Percentiles rank a stretch among this genome's conserved stretches.
Conservation (phyloP, 73 alveolate genomes). For the Effrenium voratum region DNA sequence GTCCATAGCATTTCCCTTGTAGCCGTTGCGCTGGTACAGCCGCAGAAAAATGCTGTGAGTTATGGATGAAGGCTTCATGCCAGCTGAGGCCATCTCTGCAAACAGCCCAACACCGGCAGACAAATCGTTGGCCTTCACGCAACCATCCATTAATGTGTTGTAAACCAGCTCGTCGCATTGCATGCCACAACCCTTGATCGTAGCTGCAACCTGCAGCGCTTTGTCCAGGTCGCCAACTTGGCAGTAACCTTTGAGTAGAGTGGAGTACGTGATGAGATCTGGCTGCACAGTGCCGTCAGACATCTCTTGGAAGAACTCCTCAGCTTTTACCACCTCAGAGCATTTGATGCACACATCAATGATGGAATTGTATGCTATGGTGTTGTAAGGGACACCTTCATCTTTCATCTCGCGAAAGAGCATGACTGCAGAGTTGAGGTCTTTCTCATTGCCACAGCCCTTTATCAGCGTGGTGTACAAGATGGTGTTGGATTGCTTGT, state of each 20-base stretch:
- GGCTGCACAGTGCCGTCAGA: conserved; percentile 89
- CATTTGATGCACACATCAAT: conserved; percentile 95
- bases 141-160: conserved; percentile 97
- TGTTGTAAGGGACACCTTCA: conserved; percentile 97
- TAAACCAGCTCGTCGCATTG: conserved; percentile 97
- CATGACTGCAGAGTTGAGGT: conserved; percentile 96
- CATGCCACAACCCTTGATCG: conserved; percentile 95
- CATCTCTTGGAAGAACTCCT: conserved; percentile 71
- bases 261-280: conserved; percentile 98
- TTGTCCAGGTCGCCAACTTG: conserved; percentile 96
- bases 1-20: conserved; percentile 57
- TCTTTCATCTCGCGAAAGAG: conserved; percentile 97
- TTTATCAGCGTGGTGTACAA: conserved; percentile 97
- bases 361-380: conserved; percentile 97
- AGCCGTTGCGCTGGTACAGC: conserved; percentile 88
- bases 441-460: conserved; percentile 97
- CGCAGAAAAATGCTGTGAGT: conserved; percentile 55
- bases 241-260: conserved; percentile 96
- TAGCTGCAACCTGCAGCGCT: conserved; percentile 95
- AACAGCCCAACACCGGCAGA: conserved; percentile 89
- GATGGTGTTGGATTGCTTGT: conserved; percentile 97
- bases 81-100: conserved; percentile 70
- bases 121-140: conserved; percentile 94
- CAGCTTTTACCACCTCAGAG: conserved; percentile 49
- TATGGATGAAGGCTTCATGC: conserved; percentile 17